Evolutionary conservation across 768 basidiomycete genomes (phyloP).

Genomic region (Lactarius pseudohatsudake): DNA sequence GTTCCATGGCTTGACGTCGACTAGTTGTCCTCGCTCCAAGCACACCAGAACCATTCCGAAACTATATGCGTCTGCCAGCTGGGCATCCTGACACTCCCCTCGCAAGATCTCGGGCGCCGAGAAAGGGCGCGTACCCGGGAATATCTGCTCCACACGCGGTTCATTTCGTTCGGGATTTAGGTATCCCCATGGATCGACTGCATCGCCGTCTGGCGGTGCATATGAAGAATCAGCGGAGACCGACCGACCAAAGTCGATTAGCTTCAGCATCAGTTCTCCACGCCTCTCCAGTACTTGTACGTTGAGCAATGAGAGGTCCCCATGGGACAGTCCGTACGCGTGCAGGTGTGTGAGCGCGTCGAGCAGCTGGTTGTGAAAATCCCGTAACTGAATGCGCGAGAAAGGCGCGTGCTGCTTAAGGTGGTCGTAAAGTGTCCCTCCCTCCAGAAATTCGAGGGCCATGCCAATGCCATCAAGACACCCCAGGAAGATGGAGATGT

Average conservation of each 20-base stretch:
- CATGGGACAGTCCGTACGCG: slow-evolving; percentile 74
- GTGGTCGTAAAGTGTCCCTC: slow-evolving; percentile 76
- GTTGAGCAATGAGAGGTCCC: slow-evolving; percentile 80
- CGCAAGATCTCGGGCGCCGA: slow-evolving; percentile 79
- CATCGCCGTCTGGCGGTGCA: slow-evolving; percentile 66
- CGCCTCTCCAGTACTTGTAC: slow-evolving; percentile 61
- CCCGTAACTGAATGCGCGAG: slow-evolving; percentile 55
- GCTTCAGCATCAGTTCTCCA: slow-evolving; percentile 69
- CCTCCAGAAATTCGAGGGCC: slow-evolving; percentile 84
- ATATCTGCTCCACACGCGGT: slow-evolving; percentile 65
- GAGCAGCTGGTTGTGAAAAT: slow-evolving; percentile 84
- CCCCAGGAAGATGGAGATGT: slow-evolving; percentile 79
- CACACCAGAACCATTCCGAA: slow-evolving; percentile 84
- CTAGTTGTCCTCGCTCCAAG: slow-evolving; percentile 67
- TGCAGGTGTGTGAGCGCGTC: slow-evolving; percentile 81
- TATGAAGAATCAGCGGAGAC: slow-evolving; percentile 69
- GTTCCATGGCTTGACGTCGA: slow-evolving; percentile 81
- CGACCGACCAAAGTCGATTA: slow-evolving; percentile 83
- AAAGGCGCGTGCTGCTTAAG: slow-evolving; percentile 56
- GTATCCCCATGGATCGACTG: slow-evolving; percentile 60
- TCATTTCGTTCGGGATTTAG: slow-evolving; percentile 34
- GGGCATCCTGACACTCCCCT: slow-evolving; percentile 74
- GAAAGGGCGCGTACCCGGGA: slow-evolving; percentile 82
- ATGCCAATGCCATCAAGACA: slow-evolving; percentile 84
- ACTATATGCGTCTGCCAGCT: slow-evolving; percentile 80